phyloP scores from a whole-genome alignment of 768 basidiomycete genomes.

The Macrocybe gigantea region DNA sequence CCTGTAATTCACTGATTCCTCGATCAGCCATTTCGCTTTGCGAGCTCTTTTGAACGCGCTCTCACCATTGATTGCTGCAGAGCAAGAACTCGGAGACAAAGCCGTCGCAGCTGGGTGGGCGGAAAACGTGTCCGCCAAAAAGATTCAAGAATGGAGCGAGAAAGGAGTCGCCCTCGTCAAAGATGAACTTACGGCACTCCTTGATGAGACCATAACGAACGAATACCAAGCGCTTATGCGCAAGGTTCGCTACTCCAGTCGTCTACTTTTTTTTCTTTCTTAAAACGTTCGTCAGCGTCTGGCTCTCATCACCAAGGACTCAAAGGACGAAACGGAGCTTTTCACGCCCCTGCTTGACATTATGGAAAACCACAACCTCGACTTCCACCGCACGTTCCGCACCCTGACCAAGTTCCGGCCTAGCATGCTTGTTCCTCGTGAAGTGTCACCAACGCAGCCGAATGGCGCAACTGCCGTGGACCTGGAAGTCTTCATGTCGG shows the following conservation, averaged over 20 bases:
- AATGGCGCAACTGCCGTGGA: slow-evolving; percentile 6
- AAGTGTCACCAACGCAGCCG: slow-evolving; percentile 3
- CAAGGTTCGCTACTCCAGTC: slow-evolving; percentile 36
- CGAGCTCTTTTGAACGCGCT: slow-evolving; percentile 73
- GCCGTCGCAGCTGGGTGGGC: slow-evolving; percentile 63
- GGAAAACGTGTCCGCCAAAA: slow-evolving; percentile 39
- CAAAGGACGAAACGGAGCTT: slow-evolving; percentile 54
- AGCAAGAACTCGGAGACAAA: slow-evolving; percentile 48
- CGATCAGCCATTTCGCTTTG: slow-evolving; percentile 68
- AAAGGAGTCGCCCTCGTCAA: slow-evolving; percentile 46
- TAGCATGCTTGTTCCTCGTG: slow-evolving; percentile 13
- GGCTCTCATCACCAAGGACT: slow-evolving; percentile 53
- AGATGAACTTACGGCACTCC: slow-evolving; percentile 55
- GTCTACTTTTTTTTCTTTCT: neutral
- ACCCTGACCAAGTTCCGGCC: slow-evolving; percentile 59
- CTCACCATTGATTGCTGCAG: slow-evolving; percentile 82
- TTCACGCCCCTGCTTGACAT: slow-evolving; percentile 68
- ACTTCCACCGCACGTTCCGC: slow-evolving; percentile 87
- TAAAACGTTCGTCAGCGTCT: slow-evolving; percentile 49
- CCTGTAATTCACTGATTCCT: slow-evolving; percentile 1
- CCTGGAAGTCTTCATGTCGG: slow-evolving; percentile 36
- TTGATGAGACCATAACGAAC: slow-evolving; percentile 50
- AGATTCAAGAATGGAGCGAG: slow-evolving; percentile 56
- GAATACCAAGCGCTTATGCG: slow-evolving; percentile 71
- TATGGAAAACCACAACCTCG: slow-evolving; percentile 69